Evolutionary conservation across 1,284 basidiomycete species (phyloP).

Genomic region (Ustilago hordei): DNA sequence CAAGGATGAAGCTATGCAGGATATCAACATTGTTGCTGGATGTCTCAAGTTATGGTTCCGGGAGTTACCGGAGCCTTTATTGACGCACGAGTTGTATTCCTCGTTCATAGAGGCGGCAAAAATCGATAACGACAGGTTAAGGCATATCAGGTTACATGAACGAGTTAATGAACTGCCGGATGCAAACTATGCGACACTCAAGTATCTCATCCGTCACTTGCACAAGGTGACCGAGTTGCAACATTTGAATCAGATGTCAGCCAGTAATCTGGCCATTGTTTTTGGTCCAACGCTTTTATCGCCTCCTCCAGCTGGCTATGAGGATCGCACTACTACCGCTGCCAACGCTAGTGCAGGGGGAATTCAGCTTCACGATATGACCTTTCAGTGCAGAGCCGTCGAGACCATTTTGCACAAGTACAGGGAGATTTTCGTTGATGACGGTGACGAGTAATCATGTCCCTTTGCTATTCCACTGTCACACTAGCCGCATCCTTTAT

Average conservation of each 20-base stretch:
- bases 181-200: conserved; percentile 96
- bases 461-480: not conserved
- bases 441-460: conserved; percentile 44
- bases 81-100: conserved; percentile 86
- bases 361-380: conserved; percentile 66
- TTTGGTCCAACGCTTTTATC: conserved; percentile 88
- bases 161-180: conserved; percentile 97
- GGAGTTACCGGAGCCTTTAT: conserved; percentile 91
- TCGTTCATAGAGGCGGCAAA: conserved; percentile 95
- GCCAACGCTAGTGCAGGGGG: conserved; percentile 14
- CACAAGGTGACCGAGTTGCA: conserved; percentile 71
- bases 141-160: conserved; percentile 92
- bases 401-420: conserved; percentile 69
- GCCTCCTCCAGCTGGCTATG: conserved; percentile 48
- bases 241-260: conserved; percentile 87
- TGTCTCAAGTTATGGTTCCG: conserved; percentile 96
- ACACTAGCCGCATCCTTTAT: not conserved
- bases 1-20: conserved; percentile 73
- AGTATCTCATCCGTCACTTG: conserved; percentile 93
- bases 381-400: conserved; percentile 64
- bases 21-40: conserved; percentile 95
- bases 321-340: not conserved
- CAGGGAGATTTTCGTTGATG: conserved; percentile 65
- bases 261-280: conserved; percentile 93
- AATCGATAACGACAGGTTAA: conserved; percentile 77